Percentiles rank a stretch among this genome's conserved stretches.
phyloP scores from a whole-genome alignment of 306 rosid species.

The Quercus alba region DNA sequence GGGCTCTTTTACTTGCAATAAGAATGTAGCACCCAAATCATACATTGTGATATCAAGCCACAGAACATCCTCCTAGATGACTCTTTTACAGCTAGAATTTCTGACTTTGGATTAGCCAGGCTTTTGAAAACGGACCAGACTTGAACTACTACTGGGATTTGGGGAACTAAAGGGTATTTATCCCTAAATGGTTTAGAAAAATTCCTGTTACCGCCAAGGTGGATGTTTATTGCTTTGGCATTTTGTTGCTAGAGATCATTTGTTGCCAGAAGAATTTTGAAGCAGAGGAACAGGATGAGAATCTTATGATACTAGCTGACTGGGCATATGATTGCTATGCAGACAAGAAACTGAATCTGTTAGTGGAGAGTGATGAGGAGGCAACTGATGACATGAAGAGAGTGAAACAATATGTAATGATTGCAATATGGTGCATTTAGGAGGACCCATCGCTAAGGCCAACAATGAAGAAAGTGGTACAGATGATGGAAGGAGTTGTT shows the following conservation, averaged over 20 bases:
- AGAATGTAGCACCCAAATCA: slow-evolving; percentile 28
- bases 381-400: slow-evolving; percentile 12
- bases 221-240: slow-evolving; percentile 39
- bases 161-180: slow-evolving; percentile 30
- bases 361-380: slow-evolving; percentile 13
- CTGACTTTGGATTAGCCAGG: slow-evolving; percentile 38
- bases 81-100: slow-evolving; percentile 14
- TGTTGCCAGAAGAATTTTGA: slow-evolving; percentile 29
- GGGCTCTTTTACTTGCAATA: slow-evolving; percentile 28
- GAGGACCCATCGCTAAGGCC: slow-evolving; percentile 39
- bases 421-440: slow-evolving; percentile 43
- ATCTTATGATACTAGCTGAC: slow-evolving; percentile 23
- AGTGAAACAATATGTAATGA: slow-evolving; percentile 26
- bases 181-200: slow-evolving; percentile 29
- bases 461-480: slow-evolving; percentile 30
- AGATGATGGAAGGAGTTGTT: slow-evolving; percentile 35
- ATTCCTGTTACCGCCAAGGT: slow-evolving; percentile 32
- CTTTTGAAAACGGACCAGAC: slow-evolving; percentile 16
- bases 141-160: background rate
- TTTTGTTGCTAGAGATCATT: slow-evolving; percentile 26
- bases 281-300: background rate
- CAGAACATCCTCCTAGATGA: slow-evolving; percentile 41
- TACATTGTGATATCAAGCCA: slow-evolving; percentile 37
- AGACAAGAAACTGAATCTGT: background rate
- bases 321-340: slow-evolving; percentile 40